Conservation (phyloP, 208 protist genomes). For the Leishmania turanica region DNA sequence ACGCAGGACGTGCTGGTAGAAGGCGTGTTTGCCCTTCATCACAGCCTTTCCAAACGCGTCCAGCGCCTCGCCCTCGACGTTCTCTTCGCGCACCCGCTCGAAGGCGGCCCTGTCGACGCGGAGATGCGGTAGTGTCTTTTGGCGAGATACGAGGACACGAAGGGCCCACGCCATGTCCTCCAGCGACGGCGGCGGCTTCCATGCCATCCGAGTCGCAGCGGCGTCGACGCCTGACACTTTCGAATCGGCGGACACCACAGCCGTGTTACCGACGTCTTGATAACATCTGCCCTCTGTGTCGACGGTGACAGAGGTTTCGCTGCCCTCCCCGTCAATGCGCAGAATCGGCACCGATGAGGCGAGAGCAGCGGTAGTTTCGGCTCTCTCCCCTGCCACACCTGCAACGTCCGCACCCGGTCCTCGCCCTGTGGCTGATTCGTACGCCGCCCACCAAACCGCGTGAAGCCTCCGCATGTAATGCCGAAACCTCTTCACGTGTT, state of each 20-base stretch:
- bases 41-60: conserved; percentile 33
- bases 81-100: conserved; percentile 25
- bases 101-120: conserved; percentile 15
- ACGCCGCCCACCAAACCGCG: conserved; percentile 44
- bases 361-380: background rate
- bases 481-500: conserved; percentile 51
- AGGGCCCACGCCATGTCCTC: conserved; percentile 64
- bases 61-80: conserved; percentile 28
- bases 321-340: background rate
- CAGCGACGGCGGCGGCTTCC: conserved; percentile 42
- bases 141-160: conserved; percentile 63
- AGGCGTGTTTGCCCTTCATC: conserved; percentile 25
- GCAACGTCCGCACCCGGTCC: background rate
- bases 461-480: conserved; percentile 62
- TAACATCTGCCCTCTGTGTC: background rate
- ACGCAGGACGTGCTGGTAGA: conserved; percentile 40
- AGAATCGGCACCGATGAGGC: background rate
- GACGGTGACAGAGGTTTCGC: background rate
- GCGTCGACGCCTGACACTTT: background rate
- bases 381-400: background rate
- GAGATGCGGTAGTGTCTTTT: conserved; percentile 42
- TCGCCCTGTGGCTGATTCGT: conserved; percentile 10
- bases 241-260: background rate
- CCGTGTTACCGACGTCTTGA: background rate
- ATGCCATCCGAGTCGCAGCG: conserved; percentile 14